Evolutionary conservation across 1,139 yeast species (phyloP).

Genomic region (Suhomyces taliae): DNA sequence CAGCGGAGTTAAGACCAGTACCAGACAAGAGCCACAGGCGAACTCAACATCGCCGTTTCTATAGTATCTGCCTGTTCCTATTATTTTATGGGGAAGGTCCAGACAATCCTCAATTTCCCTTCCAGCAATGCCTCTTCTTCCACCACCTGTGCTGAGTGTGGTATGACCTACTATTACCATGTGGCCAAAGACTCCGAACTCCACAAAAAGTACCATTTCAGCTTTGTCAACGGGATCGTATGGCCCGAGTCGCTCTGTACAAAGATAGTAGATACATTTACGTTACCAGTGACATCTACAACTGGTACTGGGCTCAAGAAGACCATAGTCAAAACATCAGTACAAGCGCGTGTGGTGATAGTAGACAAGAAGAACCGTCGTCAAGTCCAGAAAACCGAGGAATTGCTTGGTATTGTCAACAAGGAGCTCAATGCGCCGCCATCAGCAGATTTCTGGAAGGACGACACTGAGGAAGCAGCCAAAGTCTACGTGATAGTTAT

Average conservation of each 20-base stretch:
- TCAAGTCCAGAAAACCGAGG: constrained; percentile 24
- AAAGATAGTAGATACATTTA: constrained; percentile 32
- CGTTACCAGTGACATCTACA: constrained; percentile 5
- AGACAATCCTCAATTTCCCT: constrained; percentile 12
- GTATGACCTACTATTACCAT: constrained; percentile 56
- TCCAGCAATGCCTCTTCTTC: constrained; percentile 8
- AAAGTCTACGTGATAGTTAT: constrained; percentile 49
- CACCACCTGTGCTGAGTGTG: constrained; percentile 54
- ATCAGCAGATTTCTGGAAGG: constrained; percentile 51
- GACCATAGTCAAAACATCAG: constrained; percentile 4
- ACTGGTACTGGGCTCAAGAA: constrained; percentile 4
- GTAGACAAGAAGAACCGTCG: constrained; percentile 16
- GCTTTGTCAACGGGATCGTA: constrained; percentile 47
- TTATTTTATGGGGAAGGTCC: constrained; percentile 6
- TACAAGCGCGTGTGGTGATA: constrained; percentile 11
- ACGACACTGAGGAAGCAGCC: constrained; percentile 23
- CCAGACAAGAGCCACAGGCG: not conserved
- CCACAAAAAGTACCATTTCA: constrained; percentile 51
- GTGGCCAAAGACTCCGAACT: constrained; percentile 44
- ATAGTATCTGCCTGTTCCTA: not conserved
- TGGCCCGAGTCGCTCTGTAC: constrained; percentile 34
- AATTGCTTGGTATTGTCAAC: constrained; percentile 52
- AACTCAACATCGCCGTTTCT: not conserved
- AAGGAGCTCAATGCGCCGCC: constrained; percentile 58
- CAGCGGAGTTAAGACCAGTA: no score